Base-by-base conservation (phyloP, 345 rosid species). In the Abelmoschus esculentus region DNA sequence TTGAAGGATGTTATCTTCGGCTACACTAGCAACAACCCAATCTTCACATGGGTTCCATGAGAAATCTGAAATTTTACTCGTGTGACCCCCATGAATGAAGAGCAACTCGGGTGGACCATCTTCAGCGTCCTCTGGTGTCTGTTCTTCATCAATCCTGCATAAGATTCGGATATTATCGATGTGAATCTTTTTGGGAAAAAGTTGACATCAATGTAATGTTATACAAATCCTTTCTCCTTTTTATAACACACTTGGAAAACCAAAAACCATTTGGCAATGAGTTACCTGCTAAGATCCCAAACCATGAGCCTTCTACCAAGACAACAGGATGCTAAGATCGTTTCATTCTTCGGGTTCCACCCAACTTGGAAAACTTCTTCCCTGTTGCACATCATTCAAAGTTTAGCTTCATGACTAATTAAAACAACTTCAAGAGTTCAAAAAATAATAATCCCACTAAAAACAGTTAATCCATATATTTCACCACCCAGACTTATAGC, bases 321-420 rank as follows among this genome's bases (percentile, higher is more conserved):
- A 82, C 98, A 96, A 74, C 98, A 96, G 71, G 99, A 96, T 58
- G 99, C 98, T 81, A 96, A 83, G 72, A 96, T 90, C 0, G 99
- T 96, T 83, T 96, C 98, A 60, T 96, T 96, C 84, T 90, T 90
- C 0, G 99, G 98, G 78, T 82, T 96, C 99, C 98, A 92, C 32
- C 99, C 98, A 62, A 92, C 96, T 80, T 96, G 99, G 86, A 92
- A 96, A 73, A 96, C 99, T 82, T 96, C 99, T 82, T 96, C 99
- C 70, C 99, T 92, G 87, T 70, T 3, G 58, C 38, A 59, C 13
- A 80, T 68, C 76, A 73, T 42, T 70, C 53, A 60, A 58, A 64
- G 28, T 49, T 18, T 38, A 53, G 12, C 44, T 38, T 64, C 22
- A 61, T 10, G 28, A 19, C 6, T 69, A 34, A 53, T 19, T 3